These are phyloP conservation scores for Diaporthe ilicicola DNA, from an alignment of 2,329 filamentous ascomycete species.

Conservation along the genomic window DNA sequence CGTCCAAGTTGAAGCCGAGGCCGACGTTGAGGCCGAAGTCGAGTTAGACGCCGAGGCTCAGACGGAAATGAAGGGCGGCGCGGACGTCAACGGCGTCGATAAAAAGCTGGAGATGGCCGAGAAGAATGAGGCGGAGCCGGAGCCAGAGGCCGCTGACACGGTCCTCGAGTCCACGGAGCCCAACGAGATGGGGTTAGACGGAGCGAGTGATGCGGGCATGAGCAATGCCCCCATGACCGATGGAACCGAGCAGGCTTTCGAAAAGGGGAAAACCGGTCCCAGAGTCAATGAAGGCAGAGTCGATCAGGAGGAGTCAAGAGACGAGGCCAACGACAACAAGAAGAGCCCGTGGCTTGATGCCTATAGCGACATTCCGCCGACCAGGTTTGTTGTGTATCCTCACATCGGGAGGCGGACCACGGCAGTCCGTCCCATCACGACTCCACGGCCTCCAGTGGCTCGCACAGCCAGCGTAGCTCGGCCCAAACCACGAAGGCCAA, in stretches of 20 bases:
- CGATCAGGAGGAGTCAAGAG: constrained; percentile 26
- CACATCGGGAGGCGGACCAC: constrained; percentile 63
- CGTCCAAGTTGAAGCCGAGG: constrained; percentile 36
- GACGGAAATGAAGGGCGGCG: neutral
- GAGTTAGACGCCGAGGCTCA: neutral
- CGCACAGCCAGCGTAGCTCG: constrained; percentile 48
- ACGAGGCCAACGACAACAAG: constrained; percentile 40
- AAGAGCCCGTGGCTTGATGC: constrained; percentile 51
- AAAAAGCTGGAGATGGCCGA: neutral
- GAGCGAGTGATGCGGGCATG: constrained; percentile 3
- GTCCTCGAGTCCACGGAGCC: constrained; percentile 52
- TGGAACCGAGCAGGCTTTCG: neutral
- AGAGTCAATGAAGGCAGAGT: neutral
- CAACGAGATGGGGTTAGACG: constrained; percentile 40
- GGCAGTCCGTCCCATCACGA: constrained; percentile 47
- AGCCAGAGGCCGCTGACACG: constrained; percentile 35
- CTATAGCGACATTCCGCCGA: constrained; percentile 70
- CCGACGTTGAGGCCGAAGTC: neutral
- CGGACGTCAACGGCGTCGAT: neutral
- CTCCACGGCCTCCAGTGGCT: constrained; percentile 48
- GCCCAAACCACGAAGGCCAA: constrained; percentile 49
- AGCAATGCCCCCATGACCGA: constrained; percentile 27
- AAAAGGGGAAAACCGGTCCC: neutral
- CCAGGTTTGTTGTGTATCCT: constrained; percentile 82
- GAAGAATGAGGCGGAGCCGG: neutral